Evolutionary conservation across 2,329 filamentous ascomycete genomes (phyloP), one percentile per base, ranked within the genome.

Genomic region (Bipolaris cookei): DNA sequence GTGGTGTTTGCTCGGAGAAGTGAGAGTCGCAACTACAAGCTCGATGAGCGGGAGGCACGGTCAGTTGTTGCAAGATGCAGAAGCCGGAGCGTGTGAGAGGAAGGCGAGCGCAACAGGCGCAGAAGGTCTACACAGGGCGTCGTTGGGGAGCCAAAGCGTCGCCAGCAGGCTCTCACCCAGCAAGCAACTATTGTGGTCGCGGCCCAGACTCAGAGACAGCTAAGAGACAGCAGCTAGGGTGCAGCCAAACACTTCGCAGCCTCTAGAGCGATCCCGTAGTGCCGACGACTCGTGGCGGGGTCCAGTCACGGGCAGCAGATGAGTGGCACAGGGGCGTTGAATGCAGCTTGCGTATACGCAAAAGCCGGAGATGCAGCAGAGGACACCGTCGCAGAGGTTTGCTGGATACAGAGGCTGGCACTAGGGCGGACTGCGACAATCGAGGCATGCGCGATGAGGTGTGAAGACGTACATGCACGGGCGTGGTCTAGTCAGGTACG

Each of bases 231-330:
- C 49, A 58, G 47, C 50, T 14, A 51, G 43, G 10, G 41, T 39
- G 55, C 44, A 46, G 53, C 53, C 53, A 43, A 46, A 39, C 51
- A 51, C 25, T 57, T 62, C 57, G 64, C 65, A 46, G 58, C 52
- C 52, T 61, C 63, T 55, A 65, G 67, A 60, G 53, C 64, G 63
- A 63, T 59, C 67, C 64, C 63, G 66, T 58, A 66, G 63, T 69
- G 61, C 66, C 62, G 67, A 61, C 62, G 64, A 62, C n/a, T 46
- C 18, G 60, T 57, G 59, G 63, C 60, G 67, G 65, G 68, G 68
- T 62, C 56, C 58, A 56, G 49, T 54, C 51, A 57, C 47, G 51
- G 57, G 38, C 23, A 51, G 42, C 39, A 39, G 34, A 25, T 32
- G 53, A 53, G n/a, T 49, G 49, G 50, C 30, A 25, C 41, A 43